These are phyloP conservation scores for Nitzschia sp. DNA, from an alignment of 108 stramenopile species.

Conservation along the genomic window DNA sequence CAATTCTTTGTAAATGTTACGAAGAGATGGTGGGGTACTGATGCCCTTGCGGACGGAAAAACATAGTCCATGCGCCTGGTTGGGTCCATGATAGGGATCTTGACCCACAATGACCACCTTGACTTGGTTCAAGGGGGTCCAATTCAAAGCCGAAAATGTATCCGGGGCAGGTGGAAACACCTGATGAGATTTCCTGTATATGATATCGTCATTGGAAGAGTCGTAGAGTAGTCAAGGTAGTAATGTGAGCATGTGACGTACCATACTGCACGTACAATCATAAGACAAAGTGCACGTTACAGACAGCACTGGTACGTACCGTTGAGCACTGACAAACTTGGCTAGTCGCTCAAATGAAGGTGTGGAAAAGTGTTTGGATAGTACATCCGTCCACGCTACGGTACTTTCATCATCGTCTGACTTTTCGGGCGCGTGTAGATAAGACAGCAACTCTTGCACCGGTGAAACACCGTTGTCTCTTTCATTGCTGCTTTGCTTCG, in stretches of 20 bases:
- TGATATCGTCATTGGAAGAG: background rate
- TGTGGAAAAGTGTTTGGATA: conserved; percentile 35
- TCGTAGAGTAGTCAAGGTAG: background rate
- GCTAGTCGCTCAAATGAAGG: conserved; percentile 46
- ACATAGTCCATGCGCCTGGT: conserved; percentile 76
- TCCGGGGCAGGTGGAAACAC: conserved; percentile 61
- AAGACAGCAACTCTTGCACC: conserved; percentile 6
- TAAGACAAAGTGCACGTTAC: no score
- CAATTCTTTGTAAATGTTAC: conserved; percentile 94
- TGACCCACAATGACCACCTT: conserved; percentile 88
- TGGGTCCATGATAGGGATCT: conserved; percentile 86
- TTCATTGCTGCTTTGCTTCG: background rate
- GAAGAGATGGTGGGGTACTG: conserved; percentile 85
- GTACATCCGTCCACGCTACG: conserved; percentile 36
- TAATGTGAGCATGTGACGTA: background rate
- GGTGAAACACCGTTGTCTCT: background rate
- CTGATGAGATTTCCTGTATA: background rate
- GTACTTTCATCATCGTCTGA: background rate
- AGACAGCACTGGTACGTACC: conserved; percentile 44
- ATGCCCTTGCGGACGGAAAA: conserved; percentile 86
- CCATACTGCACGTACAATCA: background rate
- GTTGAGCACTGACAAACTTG: conserved; percentile 47
- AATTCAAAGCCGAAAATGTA: conserved; percentile 90
- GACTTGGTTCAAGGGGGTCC: conserved; percentile 80
- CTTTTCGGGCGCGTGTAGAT: background rate